Conservation (phyloP, 192 early-diverging fungal genomes). For the Coemansia sp. region DNA sequence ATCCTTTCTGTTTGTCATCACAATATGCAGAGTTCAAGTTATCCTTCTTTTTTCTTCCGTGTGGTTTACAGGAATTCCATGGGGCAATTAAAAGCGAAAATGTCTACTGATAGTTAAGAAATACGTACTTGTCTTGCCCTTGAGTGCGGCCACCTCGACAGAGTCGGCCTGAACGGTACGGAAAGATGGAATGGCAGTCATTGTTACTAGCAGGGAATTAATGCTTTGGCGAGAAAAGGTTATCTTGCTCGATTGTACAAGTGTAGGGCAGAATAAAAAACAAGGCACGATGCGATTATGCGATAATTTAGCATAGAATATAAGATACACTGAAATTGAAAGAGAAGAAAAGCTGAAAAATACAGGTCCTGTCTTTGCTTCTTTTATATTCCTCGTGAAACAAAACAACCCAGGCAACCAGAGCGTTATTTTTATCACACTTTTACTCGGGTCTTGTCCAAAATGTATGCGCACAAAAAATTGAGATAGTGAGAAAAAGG, state of each 20-base stretch:
- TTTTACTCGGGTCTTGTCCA: background rate
- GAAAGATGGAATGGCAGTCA: conserved; percentile 46
- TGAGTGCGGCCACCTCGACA: conserved; percentile 51
- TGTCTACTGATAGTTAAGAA: background rate
- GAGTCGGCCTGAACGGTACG: conserved; percentile 44
- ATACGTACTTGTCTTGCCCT: conserved; percentile 52
- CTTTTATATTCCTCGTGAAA: conserved; percentile 18
- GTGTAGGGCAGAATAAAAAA: too few relatives aligned
- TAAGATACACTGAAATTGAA: too few relatives aligned
- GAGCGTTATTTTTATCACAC: background rate
- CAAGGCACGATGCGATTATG: too few relatives aligned
- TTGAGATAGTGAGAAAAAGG: background rate
- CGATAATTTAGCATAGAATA: too few relatives aligned
- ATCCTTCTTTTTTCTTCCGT: too few relatives aligned
- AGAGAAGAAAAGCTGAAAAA: background rate
- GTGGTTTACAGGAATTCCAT: too few relatives aligned
- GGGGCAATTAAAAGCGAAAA: too few relatives aligned
- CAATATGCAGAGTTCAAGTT: too few relatives aligned
- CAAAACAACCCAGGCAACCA: background rate
- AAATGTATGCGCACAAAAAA: background rate
- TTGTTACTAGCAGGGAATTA: conserved; percentile 8
- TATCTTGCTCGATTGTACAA: background rate
- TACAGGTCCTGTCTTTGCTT: background rate
- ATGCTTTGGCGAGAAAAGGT: background rate
- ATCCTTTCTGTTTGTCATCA: too few relatives aligned